Evolutionary conservation across 2,329 filamentous ascomycete genomes (phyloP).

Genomic region (Aspergillus sojae): DNA sequence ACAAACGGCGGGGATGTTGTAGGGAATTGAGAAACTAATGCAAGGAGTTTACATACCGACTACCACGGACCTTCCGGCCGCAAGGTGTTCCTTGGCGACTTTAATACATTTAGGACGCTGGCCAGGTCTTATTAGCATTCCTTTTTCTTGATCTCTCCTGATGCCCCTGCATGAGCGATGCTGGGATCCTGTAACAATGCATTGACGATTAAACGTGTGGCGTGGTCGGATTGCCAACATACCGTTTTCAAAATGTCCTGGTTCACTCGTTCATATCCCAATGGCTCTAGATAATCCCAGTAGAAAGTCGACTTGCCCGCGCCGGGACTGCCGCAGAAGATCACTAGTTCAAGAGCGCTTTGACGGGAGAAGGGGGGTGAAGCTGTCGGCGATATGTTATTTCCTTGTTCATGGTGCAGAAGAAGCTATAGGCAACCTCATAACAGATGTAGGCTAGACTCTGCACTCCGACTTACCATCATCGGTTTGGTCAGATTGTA

Average conservation of each 20-base stretch:
- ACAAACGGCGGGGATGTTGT: conserved; percentile 9
- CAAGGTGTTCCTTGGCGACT: conserved; percentile 67
- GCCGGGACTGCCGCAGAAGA: conserved; percentile 87
- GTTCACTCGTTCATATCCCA: conserved; percentile 84
- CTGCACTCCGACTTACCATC: conserved; percentile 29
- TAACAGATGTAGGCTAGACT: background rate
- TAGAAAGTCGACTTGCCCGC: conserved; percentile 93
- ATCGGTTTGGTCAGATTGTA: conserved; percentile 37
- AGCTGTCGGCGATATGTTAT: conserved; percentile 16
- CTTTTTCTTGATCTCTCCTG: background rate
- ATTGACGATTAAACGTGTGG: background rate
- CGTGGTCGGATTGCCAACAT: conserved; percentile 11
- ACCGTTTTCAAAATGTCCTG: conserved; percentile 83
- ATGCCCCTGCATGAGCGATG: background rate
- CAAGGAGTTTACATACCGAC: conserved; percentile 64
- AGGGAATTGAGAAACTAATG: conserved; percentile 20
- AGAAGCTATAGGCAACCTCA: background rate
- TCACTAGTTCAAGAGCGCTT: conserved; percentile 71
- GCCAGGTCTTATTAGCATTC: conserved; percentile 7
- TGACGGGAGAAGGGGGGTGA: conserved; percentile 56
- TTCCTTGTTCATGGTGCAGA: background rate
- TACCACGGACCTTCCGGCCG: conserved; percentile 68
- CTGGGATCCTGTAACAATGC: background rate
- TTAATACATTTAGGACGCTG: conserved; percentile 69
- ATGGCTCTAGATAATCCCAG: conserved; percentile 72